Base-by-base conservation (phyloP, 148 eudicot species). In the Talinum fruticosum region DNA sequence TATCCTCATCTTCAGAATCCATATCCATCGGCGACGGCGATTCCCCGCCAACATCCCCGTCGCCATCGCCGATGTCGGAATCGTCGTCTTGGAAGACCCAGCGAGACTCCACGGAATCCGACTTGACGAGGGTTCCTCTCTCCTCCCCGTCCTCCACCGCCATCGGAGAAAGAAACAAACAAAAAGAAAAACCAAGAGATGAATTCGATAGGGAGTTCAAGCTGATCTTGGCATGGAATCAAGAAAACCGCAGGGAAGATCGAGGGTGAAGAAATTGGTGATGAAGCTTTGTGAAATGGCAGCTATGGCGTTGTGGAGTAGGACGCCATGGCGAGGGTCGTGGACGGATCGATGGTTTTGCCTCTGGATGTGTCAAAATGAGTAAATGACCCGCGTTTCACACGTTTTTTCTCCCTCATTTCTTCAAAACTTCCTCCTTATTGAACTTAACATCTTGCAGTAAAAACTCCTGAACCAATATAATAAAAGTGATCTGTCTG, bases 1-100 rank as follows among this genome's bases (percentile, higher is more conserved):
- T 85, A 76, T 89, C 97, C 10, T 91, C 97, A 10, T 91, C 94
- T 15, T 93, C 99, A 0, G 94, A 87, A 80, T 91, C 86, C 77
- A 78, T 10, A 61, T 86, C 88, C 70, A 70, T 15, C 37, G 77
- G 80, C 47, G 79, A 79, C 18, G 75, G 80, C 59, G 83, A 82
- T 71, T 77, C 86, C 13, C 84, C 90, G 1, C 49, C 90, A 1
- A 79, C 90, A 51, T 82, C 89, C 23, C 78, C 86, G 2, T 79
- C 84, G 1, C 45, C 82, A 23, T 83, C n/a, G n/a, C n/a, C 92
- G 80, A 80, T 53, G 53, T 82, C 98, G 21, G 88, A 85, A 8
- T 77, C 90, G 26, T 91, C 88, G n/a, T 85, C 87, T 71, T 88
- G 88, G 62, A 77, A 89, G 44, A 89, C 93, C 96, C 96, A 90